A percentile compares a stretch with the other conserved stretches of the same genome.
Conservation (phyloP, 2,329 filamentous ascomycete genomes). For the Cryphonectria japonica region DNA sequence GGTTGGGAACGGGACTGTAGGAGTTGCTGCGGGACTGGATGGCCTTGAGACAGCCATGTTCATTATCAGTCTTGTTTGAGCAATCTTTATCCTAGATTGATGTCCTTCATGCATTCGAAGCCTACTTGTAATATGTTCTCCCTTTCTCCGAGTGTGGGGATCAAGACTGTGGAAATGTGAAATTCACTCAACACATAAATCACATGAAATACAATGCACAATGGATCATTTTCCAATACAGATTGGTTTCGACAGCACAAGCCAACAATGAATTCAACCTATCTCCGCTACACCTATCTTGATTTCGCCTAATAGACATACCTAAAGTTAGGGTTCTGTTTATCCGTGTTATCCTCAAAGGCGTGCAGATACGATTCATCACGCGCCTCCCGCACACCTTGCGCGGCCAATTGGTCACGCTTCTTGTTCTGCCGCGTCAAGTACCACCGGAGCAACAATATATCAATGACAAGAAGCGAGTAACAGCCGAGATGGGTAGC, state of each 20-base stretch:
- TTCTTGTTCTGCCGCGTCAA: constrained; percentile 61
- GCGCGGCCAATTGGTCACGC: constrained; percentile 52
- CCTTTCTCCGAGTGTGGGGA: neutral
- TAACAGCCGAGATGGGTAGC: constrained; percentile 73
- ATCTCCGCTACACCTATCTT: neutral
- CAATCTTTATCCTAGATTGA: neutral
- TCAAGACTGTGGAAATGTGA: neutral
- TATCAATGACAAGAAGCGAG: constrained; percentile 58
- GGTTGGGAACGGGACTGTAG: constrained; percentile 21
- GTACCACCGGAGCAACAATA: constrained; percentile 62
- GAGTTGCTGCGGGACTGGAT: constrained; percentile 1
- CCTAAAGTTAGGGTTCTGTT: constrained; percentile 63
- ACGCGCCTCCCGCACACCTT: constrained; percentile 45
- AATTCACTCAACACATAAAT: neutral
- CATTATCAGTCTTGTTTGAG: constrained; percentile 15
- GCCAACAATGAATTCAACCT: neutral
- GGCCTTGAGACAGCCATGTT: constrained; percentile 17
- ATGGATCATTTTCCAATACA: neutral
- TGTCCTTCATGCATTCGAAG: neutral
- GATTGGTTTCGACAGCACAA: neutral
- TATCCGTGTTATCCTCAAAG: constrained; percentile 67
- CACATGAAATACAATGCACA: neutral
- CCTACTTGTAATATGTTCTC: too few species aligned
- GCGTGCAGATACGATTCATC: constrained; percentile 52
- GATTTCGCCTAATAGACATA: constrained; percentile 51